Percentiles rank a stretch among this genome's conserved stretches.
These are phyloP conservation scores for Takashimella koratensis DNA, from an alignment of 1,284 basidiomycete species.

Conservation along the genomic window DNA sequence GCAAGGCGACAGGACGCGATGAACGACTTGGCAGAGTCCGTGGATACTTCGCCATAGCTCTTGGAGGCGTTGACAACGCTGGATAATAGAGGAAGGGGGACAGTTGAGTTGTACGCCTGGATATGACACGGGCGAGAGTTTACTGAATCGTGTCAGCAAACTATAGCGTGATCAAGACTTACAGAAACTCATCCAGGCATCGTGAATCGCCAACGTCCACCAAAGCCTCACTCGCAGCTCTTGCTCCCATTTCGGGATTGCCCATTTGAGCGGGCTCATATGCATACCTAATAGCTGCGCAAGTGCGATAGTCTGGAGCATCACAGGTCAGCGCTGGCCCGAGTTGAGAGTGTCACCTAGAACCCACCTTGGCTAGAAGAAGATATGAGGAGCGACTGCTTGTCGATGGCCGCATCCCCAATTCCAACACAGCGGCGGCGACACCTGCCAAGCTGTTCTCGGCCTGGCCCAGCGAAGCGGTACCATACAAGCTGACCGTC, in stretches of 20 bases:
- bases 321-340: background rate
- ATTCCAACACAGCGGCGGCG: slow-evolving; percentile 11
- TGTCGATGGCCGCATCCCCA: slow-evolving; percentile 12
- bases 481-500: slow-evolving; percentile 3
- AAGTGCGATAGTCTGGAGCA: slow-evolving; percentile 23
- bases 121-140: slow-evolving; percentile 34
- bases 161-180: slow-evolving; percentile 1
- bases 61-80: slow-evolving; percentile 14
- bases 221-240: slow-evolving; percentile 25
- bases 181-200: slow-evolving; percentile 31
- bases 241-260: slow-evolving; percentile 26
- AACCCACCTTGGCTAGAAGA: slow-evolving; percentile 24
- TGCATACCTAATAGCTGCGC: slow-evolving; percentile 33
- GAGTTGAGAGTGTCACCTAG: background rate
- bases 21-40: slow-evolving; percentile 22
- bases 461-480: background rate
- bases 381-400: slow-evolving; percentile 16
- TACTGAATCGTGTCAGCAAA: slow-evolving; percentile 7
- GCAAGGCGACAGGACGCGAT: slow-evolving; percentile 23
- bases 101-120: slow-evolving; percentile 19
- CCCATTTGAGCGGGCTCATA: slow-evolving; percentile 20
- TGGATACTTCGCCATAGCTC: slow-evolving; percentile 9
- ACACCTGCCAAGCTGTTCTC: slow-evolving; percentile 17
- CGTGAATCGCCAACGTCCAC: slow-evolving; percentile 29
- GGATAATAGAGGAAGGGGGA: slow-evolving; percentile 11